Conservation (phyloP, 2,329 filamentous ascomycete species). For the Periconia sp. region DNA sequence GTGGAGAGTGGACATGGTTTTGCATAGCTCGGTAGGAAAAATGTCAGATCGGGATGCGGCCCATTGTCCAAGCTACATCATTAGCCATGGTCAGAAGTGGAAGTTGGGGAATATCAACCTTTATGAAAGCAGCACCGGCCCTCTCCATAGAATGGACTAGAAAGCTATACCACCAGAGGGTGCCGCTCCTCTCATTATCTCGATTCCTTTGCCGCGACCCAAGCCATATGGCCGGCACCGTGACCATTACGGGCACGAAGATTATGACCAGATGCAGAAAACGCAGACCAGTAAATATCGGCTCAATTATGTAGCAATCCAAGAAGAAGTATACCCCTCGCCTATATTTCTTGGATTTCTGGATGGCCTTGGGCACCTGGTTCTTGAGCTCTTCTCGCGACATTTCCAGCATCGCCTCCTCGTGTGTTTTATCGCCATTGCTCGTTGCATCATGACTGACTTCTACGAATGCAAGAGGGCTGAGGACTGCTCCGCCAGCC, state of each 20-base stretch:
- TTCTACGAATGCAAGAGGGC: conserved; percentile 65
- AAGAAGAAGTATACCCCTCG: conserved; percentile 69
- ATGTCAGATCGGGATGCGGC: conserved; percentile 95
- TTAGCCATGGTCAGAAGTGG: conserved; percentile 17
- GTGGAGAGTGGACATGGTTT: conserved; percentile 91
- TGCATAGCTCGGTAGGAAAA: conserved; percentile 91
- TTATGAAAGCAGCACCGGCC: conserved; percentile 95
- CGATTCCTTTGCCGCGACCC: conserved; percentile 67
- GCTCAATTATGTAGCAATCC: conserved; percentile 78
- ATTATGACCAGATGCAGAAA: conserved; percentile 87
- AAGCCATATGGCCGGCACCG: conserved; percentile 82
- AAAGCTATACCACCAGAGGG: conserved; percentile 93
- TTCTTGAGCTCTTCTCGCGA: conserved; percentile 80
- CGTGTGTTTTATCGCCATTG: conserved; percentile 68
- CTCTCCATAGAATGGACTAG: conserved; percentile 88
- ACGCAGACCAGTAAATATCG: conserved; percentile 83
- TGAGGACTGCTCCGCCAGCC: conserved; percentile 47
- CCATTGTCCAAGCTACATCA: conserved; percentile 88
- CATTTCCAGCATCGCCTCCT: conserved; percentile 84
- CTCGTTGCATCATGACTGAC: conserved; percentile 58
- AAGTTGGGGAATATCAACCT: conserved; percentile 61
- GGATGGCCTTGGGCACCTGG: conserved; percentile 66
- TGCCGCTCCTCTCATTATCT: conserved; percentile 79
- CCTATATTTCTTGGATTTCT: conserved; percentile 63
- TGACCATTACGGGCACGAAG: conserved; percentile 86